Base-by-base conservation (phyloP, 2,329 filamentous ascomycete genomes). In the Aspergillus costaricaensis region DNA sequence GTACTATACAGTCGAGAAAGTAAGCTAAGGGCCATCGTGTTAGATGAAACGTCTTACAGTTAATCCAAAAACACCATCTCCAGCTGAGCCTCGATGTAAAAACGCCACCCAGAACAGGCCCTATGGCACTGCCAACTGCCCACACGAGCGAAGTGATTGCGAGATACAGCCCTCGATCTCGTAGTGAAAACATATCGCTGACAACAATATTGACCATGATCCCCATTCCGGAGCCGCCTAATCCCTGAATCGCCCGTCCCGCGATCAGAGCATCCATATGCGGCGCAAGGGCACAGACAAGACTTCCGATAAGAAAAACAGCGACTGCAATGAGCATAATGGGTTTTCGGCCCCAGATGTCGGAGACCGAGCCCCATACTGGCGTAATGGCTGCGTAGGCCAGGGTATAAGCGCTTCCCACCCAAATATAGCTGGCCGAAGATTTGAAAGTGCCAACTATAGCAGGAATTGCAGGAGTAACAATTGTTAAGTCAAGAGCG, bases 271-370 rank as follows among this genome's bases (percentile, higher is more conserved):
- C 82, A 1, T 70, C 58, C 69, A 85, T 84, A 60, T 71, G 77
- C 0, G 68, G 65, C 1, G 78, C 77, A 2, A 77, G 67, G 0
- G 80, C 84, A 51, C 81, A 82, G 0, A 86, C 63, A 17, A 84
- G 76, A 17, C 78, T 82, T 8, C 79, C 79, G 4, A 68, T 69
- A 1, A 82, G 73, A 65, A 86, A 87, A 21, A 81, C 70, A 0
- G 69, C 71, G 1, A 82, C 76, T 0, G 81, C 80, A 4, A 71
- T 10, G 2, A 61, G 12, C 4, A 58, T 23, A 4, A n/a, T 77
- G 0, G 81, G 80, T 66, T 85, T 85, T 6, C 84, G 79, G 3
- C 84, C 84, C 80, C 81, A 87, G 36, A 86, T 85, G 62, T 87
- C 84, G 1, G 80, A 81, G 38, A 86, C 72, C 30, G 54, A 62